Percentiles rank a stretch among this genome's conserved stretches.
Conservation (phyloP, 306 rosid genomes). For the Begonia fuchsioides region DNA sequence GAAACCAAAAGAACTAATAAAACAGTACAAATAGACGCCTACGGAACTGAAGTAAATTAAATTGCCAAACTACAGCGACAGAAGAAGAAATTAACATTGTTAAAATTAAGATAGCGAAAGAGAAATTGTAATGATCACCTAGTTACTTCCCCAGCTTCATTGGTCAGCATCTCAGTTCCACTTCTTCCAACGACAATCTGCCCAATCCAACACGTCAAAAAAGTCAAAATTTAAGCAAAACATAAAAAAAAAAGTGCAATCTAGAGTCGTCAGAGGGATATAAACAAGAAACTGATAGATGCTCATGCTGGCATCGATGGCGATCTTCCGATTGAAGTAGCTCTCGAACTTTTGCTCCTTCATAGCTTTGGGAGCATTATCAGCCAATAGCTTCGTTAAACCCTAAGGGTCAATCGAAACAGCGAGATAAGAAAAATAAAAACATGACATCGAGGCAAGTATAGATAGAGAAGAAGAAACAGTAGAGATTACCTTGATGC, state of each 20-base stretch:
- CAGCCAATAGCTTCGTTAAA: constrained; percentile 95
- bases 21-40: constrained; percentile 9
- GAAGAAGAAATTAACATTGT: neutral
- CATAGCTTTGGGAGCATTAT: constrained; percentile 86
- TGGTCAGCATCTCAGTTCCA: constrained; percentile 88
- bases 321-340: constrained; percentile 88
- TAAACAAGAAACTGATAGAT: constrained; percentile 87
- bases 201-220: neutral
- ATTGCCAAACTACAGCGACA: neutral
- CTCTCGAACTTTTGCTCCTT: constrained; percentile 89
- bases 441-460: neutral
- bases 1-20: neutral
- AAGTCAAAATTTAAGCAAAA: no score
- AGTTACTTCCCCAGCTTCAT: constrained; percentile 98
- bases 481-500: constrained; percentile 48
- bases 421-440: neutral
- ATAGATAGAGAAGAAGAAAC: neutral
- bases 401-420: constrained; percentile 38
- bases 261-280: neutral
- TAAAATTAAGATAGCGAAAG: neutral
- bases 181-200: constrained; percentile 96
- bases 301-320: constrained; percentile 97
- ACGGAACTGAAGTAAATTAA: neutral
- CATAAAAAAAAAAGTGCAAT: no score
- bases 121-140: constrained; percentile 28